Base-by-base conservation (phyloP, 2,329 filamentous ascomycete genomes). In the Trichoderma harzianum region DNA sequence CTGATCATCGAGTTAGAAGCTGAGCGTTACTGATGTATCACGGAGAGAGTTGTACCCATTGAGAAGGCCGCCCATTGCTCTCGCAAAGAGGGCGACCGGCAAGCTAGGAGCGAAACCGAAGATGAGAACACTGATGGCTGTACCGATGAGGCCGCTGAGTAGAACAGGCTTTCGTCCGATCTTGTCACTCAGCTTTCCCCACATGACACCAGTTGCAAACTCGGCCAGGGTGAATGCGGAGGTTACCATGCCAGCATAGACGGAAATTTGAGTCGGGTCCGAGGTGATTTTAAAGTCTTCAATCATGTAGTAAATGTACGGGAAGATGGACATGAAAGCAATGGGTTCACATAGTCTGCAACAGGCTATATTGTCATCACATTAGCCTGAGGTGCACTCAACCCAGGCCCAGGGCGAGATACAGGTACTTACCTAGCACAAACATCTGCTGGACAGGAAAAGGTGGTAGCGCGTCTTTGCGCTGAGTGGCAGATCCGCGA, bases 281-380 rank as follows among this genome's bases (percentile, higher is more conserved):
- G 93, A 86, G 74, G 94, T 93, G 79, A 97, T 91, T 78, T 93
- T 86, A 83, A 98, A 98, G 73, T 94, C 94, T 78, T 94, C 87
- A 76, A 98, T 92, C 96, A 99, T 98, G 85, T 93, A 95, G 85
- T 97, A 98, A 77, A 97, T 94, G 82, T 98, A 99, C 1, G 96
- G 96, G 80, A 99, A 98, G 77, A 98, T 98, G 69, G 95, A 98
- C 94, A 98, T 98, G 86, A 99, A 98, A 7, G 96, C 96, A 81
- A 99, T 98, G 67, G 96, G 96, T 81, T 99, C 96, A 86, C 94
- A 98, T 85, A 99, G 95, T 79, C 96, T 92, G 83, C 95, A 97
- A 78, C 97, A 87, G 60, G 94, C 95, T 97, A 74, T 55, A 39
- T 66, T 57, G 68, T 11, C 53, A 12, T 39, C 26, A 36, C 7